Percentiles rank a stretch among this genome's conserved stretches.
phyloP scores from a whole-genome alignment of 2,329 filamentous ascomycete species.

The Ophiostoma himal-ulmi region DNA sequence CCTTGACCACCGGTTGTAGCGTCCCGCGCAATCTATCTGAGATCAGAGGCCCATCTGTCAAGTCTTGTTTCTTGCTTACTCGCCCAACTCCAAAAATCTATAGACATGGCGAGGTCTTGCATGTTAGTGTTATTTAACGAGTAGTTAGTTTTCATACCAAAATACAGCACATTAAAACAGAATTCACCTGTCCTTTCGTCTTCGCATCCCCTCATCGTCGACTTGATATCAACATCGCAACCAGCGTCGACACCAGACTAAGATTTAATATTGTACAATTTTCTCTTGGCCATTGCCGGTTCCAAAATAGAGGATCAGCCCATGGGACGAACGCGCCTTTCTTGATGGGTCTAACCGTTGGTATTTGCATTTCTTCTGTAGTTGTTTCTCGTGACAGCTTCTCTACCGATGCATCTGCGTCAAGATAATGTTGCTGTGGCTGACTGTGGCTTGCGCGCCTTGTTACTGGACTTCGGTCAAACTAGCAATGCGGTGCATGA shows the following conservation, averaged over 20 bases:
- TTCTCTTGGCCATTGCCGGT: neutral
- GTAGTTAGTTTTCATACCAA: too few relatives aligned
- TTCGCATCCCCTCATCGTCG: neutral
- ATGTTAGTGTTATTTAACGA: neutral
- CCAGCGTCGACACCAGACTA: neutral
- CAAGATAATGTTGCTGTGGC: neutral
- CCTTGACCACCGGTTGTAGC: neutral
- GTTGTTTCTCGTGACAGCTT: neutral
- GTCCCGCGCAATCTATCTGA: neutral
- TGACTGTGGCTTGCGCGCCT: constrained; percentile 2
- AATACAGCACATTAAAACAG: too few relatives aligned
- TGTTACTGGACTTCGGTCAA: neutral
- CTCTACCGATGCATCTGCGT: neutral
- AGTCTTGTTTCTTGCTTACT: neutral
- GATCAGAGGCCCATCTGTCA: neutral
- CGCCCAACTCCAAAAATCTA: neutral
- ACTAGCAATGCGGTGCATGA: neutral
- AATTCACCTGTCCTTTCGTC: too few relatives aligned
- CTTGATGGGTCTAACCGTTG: neutral
- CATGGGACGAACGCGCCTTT: neutral
- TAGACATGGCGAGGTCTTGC: neutral
- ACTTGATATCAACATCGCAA: neutral
- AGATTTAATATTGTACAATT: too few relatives aligned
- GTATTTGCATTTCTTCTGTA: neutral
- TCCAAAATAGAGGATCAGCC: neutral